Base-by-base conservation (phyloP, 805 yeast genomes). In the Saturnispora serradocipensis region DNA sequence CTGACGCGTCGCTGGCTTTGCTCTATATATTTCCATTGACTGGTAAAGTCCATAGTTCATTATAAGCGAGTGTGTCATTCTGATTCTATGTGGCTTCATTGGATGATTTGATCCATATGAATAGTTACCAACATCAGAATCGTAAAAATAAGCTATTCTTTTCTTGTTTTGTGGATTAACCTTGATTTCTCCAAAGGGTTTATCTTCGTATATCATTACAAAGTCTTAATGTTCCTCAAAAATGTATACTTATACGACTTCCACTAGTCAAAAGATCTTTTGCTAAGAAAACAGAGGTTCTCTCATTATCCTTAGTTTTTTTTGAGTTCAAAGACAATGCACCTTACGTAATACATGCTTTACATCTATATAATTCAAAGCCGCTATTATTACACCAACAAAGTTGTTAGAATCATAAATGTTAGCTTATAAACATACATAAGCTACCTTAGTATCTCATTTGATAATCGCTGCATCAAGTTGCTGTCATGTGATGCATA, bases 71-170 rank as follows among this genome's bases (percentile, higher is more conserved):
- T 93, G 98, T 7, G 98, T 95, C 96, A 93, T 90, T 80, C 98
- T 85, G 72, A 93, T 89, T 65, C 99, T 82, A 68, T 91, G 97
- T 24, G 99, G 99, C 67, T 93, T 93, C 99, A 93, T 93, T 40
- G 97, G 97, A 68, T 93, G 99, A 28, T 97, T 97, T 4, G 97
- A 93, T 52, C 98, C 98, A 66, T 93, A 93, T 44, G 97, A 96
- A 69, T 91, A 91, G 71, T 93, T 93, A 35, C 98, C 98, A 46
- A 93, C 96, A 66, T 91, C 99, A 28, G 96, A 80, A 67, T 84
- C 91, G 62, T 84, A 84, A 66, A 85, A 85, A 63, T 85, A 85
- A 0, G 93, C 91, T 30, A 85, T 89, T 42, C 86, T 67, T 58
- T 74, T 72, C 67, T 76, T 77, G 49, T 76, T 78, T 54, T 71